A percentile compares a stretch with the other conserved stretches of the same genome.
Evolutionary conservation across 768 basidiomycete genomes (phyloP).

Genomic region (Tylopilus vinaceipallidus): DNA sequence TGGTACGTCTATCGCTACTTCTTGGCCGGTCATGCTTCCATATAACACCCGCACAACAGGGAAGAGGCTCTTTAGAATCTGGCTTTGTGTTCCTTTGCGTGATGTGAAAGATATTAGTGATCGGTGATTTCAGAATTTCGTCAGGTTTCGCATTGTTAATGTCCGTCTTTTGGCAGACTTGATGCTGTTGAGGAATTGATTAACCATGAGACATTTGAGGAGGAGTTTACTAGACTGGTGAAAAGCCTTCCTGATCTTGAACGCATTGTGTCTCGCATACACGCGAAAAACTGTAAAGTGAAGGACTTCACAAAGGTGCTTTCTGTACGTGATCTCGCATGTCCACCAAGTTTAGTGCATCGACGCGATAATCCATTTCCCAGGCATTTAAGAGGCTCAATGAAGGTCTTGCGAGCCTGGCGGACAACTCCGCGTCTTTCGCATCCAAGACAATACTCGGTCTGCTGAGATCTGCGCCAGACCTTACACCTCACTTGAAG

Average conservation of each 20-base stretch:
- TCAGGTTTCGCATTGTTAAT: constrained; percentile 14
- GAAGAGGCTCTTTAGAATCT: constrained; percentile 93
- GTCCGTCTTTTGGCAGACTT: constrained; percentile 48
- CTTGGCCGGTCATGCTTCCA: constrained; percentile 1
- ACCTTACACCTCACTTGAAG: constrained; percentile 67
- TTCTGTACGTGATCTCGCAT: constrained; percentile 42
- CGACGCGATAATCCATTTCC: constrained; percentile 6
- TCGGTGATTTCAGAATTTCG: constrained; percentile 47
- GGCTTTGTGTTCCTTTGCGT: constrained; percentile 91
- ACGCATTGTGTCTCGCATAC: constrained; percentile 91
- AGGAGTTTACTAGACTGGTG: constrained; percentile 68
- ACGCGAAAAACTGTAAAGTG: constrained; percentile 86
- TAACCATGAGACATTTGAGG: constrained; percentile 72
- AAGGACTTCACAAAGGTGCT: constrained; percentile 87
- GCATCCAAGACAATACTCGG: constrained; percentile 73
- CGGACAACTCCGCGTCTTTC: constrained; percentile 68
- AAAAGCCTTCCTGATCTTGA: constrained; percentile 90
- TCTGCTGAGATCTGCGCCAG: constrained; percentile 77
- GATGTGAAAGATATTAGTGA: constrained; percentile 84
- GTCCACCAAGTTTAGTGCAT: background rate
- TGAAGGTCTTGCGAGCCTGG: constrained; percentile 60
- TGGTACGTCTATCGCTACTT: constrained; percentile 44
- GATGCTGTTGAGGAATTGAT: constrained; percentile 95
- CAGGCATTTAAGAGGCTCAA: constrained; percentile 78
- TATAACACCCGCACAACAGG: constrained; percentile 44